Conservation (phyloP, 768 basidiomycete species). For the Lactarius deliciosus region DNA sequence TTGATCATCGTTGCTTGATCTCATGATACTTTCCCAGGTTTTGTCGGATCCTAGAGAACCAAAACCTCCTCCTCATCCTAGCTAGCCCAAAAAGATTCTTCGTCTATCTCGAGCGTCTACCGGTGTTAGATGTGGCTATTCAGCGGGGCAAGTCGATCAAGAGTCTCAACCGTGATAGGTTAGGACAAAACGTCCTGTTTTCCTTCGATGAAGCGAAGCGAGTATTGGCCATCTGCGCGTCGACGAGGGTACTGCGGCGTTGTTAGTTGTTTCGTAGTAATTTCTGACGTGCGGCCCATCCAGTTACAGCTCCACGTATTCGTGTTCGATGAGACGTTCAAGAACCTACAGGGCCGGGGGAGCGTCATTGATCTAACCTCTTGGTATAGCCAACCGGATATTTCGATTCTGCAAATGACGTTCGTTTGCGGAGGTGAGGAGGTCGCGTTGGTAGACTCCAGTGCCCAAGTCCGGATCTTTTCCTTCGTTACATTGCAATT, state of each 20-base stretch:
- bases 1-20: not conserved
- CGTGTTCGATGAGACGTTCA: conserved; percentile 46
- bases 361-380: conserved; percentile 40
- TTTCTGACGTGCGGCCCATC: not conserved
- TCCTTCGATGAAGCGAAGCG: conserved; percentile 55
- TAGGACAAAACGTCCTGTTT: conserved; percentile 45
- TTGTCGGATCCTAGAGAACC: conserved; percentile 22
- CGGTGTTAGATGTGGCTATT: not conserved
- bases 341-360: conserved; percentile 43
- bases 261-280: not conserved
- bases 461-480: conserved; percentile 47
- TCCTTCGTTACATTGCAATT: conserved; percentile 55
- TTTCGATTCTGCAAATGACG: conserved; percentile 38
- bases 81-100: not conserved
- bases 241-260: conserved; percentile 40
- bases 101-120: conserved; percentile 22
- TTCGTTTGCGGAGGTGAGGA: conserved; percentile 56
- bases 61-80: conserved; percentile 22
- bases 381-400: conserved; percentile 43
- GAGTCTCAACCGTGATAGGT: conserved; percentile 44
- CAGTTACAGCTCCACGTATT: conserved; percentile 46
- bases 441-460: conserved; percentile 49
- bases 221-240: conserved; percentile 48
- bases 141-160: conserved; percentile 3
- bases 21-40: conserved; percentile 9